Evolutionary conservation across 2,329 filamentous ascomycete genomes (phyloP).

Genomic region (Amauroascus verrucosus): DNA sequence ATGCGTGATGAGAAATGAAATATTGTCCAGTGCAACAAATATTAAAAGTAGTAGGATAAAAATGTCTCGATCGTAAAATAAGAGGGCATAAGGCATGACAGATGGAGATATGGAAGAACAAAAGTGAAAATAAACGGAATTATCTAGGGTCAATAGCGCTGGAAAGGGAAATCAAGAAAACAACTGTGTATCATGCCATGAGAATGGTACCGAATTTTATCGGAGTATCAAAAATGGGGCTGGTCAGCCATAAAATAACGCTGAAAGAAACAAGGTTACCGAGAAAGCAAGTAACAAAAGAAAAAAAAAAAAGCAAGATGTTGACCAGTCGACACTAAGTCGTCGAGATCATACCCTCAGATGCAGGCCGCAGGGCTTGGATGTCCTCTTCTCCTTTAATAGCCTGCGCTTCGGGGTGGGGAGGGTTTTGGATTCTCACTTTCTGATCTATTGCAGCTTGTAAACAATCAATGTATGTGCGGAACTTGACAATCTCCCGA

Average conservation of each 20-base stretch:
- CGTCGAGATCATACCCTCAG: neutral
- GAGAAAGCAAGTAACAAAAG: neutral
- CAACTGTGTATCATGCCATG: neutral
- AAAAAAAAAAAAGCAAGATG: neutral
- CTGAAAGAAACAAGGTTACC: neutral
- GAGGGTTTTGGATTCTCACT: conserved; percentile 53
- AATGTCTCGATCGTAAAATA: neutral
- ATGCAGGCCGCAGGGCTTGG: neutral
- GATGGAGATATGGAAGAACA: neutral
- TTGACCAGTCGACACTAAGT: neutral
- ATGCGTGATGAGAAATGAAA: neutral
- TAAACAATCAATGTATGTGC: conserved; percentile 84
- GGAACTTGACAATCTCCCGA: conserved; percentile 90
- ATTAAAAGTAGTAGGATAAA: conserved; percentile 3
- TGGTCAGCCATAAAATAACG: neutral
- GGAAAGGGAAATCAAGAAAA: too few species aligned
- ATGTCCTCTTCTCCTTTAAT: neutral
- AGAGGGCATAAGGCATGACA: conserved; percentile 7
- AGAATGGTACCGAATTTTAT: neutral
- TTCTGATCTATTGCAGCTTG: conserved; percentile 59
- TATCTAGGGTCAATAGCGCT: neutral
- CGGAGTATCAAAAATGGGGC: neutral
- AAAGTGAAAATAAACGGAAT: neutral
- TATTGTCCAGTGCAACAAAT: neutral
- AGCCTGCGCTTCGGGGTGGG: conserved; percentile 18